phyloP scores from a whole-genome alignment of 2,329 filamentous ascomycete species.

The Fusarium torreyae region DNA sequence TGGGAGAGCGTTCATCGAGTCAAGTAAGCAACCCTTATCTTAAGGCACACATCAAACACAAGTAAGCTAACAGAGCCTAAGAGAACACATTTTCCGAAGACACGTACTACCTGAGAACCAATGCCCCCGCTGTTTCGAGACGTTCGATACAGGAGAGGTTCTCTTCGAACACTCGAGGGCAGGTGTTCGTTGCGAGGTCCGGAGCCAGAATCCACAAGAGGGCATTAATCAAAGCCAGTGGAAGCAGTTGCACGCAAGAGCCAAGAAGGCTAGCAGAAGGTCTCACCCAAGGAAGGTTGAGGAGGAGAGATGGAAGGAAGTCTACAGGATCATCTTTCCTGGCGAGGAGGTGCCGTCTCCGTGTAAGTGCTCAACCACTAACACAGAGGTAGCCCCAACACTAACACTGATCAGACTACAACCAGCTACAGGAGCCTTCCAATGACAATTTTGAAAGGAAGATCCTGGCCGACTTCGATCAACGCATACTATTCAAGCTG shows the following conservation, averaged over 20 bases:
- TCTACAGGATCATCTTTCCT: constrained; percentile 36
- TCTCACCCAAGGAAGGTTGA: constrained; percentile 10
- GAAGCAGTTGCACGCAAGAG: constrained; percentile 14
- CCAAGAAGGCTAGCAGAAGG: background rate
- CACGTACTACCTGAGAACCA: constrained; percentile 25
- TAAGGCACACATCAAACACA: background rate
- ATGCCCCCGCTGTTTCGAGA: constrained; percentile 28
- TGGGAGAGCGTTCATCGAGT: constrained; percentile 34
- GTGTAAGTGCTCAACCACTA: constrained; percentile 29
- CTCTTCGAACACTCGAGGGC: constrained; percentile 23
- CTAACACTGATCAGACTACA: constrained; percentile 30
- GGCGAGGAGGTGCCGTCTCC: constrained; percentile 22
- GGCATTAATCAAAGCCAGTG: constrained; percentile 26
- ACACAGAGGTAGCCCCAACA: background rate
- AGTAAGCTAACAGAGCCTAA: constrained; percentile 3
- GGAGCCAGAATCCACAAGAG: constrained; percentile 11
- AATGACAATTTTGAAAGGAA: constrained; percentile 9
- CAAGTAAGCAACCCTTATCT: constrained; percentile 21
- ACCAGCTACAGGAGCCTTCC: constrained; percentile 3
- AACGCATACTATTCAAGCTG: constrained; percentile 1
- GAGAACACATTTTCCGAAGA: constrained; percentile 38
- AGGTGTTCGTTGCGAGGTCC: constrained; percentile 12
- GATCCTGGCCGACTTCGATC: constrained; percentile 9
- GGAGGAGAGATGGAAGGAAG: constrained; percentile 33
- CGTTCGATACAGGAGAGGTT: constrained; percentile 6